Base-by-base conservation (phyloP, 2,329 filamentous ascomycete genomes). In the Pleurostoma richardsiae region DNA sequence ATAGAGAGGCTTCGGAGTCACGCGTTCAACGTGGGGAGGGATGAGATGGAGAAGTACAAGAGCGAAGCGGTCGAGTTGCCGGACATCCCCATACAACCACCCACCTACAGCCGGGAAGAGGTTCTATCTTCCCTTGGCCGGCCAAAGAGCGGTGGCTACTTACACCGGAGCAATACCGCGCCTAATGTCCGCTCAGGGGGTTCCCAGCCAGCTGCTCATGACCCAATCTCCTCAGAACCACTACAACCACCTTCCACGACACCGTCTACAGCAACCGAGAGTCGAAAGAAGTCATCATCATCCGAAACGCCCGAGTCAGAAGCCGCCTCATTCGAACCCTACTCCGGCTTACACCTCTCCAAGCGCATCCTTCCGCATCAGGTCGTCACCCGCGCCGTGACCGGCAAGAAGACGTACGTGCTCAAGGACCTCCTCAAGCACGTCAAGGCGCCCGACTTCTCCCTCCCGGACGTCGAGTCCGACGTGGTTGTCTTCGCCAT, bases 401-500 rank as follows among this genome's bases (percentile, higher is more conserved):
- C 83, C 5, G 83, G 82, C 31, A 96, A 94, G 64, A 88, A 86
- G 44, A 74, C 86, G 3, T 86, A 90, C 55, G 79, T 78, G 2
- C 77, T 99, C 51, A 88, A 92, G 5, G 87, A 95, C 53, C 73
- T 99, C 4, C 72, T 97, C 8, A 85, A 83, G 56, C 78, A 80
- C 10, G 83, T 99, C 52, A 95, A 91, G 65, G 82, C 83, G 1
- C 94, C 94, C 0, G 78, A 87, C 30, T 99, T 88, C 62, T 80
- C 87, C 33, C 77, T 92, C 0, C 91, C 95, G 0, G 82, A 86
- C 49, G 75, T 90, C 44, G 90, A 96, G 58, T 83, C 87, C 45
- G 92, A 99, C 63, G 87, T 91, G 58, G 90, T 99, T 6, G 80
- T 97, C 2, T 85, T 97, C 58, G 94, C 83, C 6, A 85, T 96